Evolutionary conservation across 495 filamentous ascomycete species (phyloP), one percentile per base, ranked within the genome.

Genomic region (Collariella sp.): DNA sequence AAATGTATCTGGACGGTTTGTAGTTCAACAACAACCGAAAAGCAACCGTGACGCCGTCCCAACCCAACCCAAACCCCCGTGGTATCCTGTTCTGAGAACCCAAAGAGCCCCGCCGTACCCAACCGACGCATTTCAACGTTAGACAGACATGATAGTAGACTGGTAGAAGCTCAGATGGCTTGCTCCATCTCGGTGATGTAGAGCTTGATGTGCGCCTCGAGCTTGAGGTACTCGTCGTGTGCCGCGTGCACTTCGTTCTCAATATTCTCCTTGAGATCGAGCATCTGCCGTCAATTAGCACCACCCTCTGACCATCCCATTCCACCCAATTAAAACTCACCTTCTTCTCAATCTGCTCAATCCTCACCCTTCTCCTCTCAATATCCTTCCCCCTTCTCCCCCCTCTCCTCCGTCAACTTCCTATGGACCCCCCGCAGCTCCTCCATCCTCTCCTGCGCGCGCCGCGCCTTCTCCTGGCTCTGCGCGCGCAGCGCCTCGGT

Each of bases 151-250:
- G 48, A 48, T 19, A 18, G 16, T 39, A 10, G 11, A 47, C 46
- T 20, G 23, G 22, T 42, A 35, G 2, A 35, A 12, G 31, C 51
- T 84, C 65, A 89, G 55, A 91, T 79, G 55, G 82, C 83, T 72
- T 96, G 91, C 68, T 97, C 94, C 90, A 98, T 96, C 77, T 97
- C 91, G 23, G 85, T 95, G 67, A 97, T 93, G 74, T 98, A 98
- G 54, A 96, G 77, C 69, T 88, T 91, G 66, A 98, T 95, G 70
- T 98, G 93, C 23, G 88, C 84, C 70, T 96, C 91, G 79, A 97
- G 82, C 79, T 95, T 95, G 62, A 94, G 74, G 69, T 93, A 97
- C 75, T 97, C 88, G 48, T 91, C 89, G 52, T 94, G 83, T 2
- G 93, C 88, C 16, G 75, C 76, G 55, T 87, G 86, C 11, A 96